Conservation (phyloP, 495 filamentous ascomycete species). For the Talaromyces trachyspermus region DNA sequence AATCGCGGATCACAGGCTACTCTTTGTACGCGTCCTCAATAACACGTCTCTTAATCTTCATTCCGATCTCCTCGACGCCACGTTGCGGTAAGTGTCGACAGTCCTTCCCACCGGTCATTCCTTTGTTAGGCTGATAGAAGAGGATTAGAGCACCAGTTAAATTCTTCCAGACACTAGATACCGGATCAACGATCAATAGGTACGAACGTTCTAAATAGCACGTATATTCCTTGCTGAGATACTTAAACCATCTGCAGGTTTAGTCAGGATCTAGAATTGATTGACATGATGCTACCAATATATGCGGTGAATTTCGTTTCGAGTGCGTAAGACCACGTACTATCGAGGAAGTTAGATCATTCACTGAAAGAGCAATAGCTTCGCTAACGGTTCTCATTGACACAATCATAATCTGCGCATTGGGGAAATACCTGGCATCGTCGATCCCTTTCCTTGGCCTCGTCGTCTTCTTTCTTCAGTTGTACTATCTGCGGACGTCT, state of each 20-base stretch:
- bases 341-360: no score
- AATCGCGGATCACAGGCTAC: constrained; percentile 7
- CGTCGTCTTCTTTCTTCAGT: constrained; percentile 45
- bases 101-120: constrained; percentile 21
- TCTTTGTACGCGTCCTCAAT: constrained; percentile 15
- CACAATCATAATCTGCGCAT: constrained; percentile 21
- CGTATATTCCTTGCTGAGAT: constrained; percentile 18
- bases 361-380: no score
- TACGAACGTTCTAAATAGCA: constrained; percentile 19
- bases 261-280: constrained; percentile 35
- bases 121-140: constrained; percentile 24
- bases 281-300: constrained; percentile 27
- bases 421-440: constrained; percentile 21
- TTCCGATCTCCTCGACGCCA: constrained; percentile 19
- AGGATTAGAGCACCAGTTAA: constrained; percentile 29
- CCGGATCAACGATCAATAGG: constrained; percentile 18
- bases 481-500: constrained; percentile 56
- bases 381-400: constrained; percentile 15
- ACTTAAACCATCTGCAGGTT: constrained; percentile 22
- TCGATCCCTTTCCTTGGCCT: constrained; percentile 29
- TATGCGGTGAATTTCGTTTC: constrained; percentile 3
- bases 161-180: constrained; percentile 21
- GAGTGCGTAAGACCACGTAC: constrained; percentile 8
- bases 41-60: constrained; percentile 26
- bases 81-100: constrained; percentile 21